phyloP scores from a whole-genome alignment of 106 monocot genomes.

The Amphibolis antarctica region DNA sequence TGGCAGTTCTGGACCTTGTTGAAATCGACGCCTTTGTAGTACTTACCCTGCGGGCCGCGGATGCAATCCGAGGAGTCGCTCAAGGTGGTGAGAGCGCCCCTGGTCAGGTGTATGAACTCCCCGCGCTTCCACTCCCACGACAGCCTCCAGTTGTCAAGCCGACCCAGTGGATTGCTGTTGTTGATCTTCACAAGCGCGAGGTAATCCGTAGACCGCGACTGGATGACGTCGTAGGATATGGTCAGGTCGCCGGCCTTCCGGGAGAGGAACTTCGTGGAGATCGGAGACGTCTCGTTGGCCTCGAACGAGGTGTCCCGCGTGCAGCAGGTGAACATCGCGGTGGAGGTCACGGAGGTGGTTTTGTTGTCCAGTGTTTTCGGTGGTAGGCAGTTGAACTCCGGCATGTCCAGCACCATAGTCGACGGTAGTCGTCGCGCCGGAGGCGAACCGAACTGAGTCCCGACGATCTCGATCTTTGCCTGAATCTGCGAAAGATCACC shows the following conservation, averaged over 20 bases:
- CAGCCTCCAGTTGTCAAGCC: slow-evolving; percentile 84
- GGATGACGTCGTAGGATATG: slow-evolving; percentile 66
- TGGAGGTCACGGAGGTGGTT: not conserved
- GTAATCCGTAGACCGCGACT: slow-evolving; percentile 47
- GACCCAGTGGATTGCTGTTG: slow-evolving; percentile 45
- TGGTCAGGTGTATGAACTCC: slow-evolving; percentile 65
- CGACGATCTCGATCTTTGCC: slow-evolving; percentile 21
- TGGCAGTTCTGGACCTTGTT: slow-evolving; percentile 52
- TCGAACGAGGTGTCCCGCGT: slow-evolving; percentile 9
- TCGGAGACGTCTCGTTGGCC: slow-evolving; percentile 5
- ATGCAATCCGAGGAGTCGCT: slow-evolving; percentile 43
- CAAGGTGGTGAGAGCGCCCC: slow-evolving; percentile 45
- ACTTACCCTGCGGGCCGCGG: slow-evolving; percentile 37
- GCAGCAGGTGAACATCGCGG: slow-evolving; percentile 16
- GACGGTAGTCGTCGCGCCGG: slow-evolving; percentile 2
- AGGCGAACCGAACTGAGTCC: slow-evolving; percentile 8
- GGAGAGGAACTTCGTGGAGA: slow-evolving; percentile 22
- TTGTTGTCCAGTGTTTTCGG: not conserved
- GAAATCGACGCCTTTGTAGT: slow-evolving; percentile 56
- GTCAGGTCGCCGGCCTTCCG: slow-evolving; percentile 48
- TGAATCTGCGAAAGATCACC: slow-evolving; percentile 44
- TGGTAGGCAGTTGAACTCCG: slow-evolving; percentile 30
- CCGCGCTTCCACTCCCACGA: slow-evolving; percentile 64
- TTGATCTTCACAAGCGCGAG: slow-evolving; percentile 55
- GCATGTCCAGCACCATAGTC: slow-evolving; percentile 16